These are phyloP conservation scores for Starmera dryadoides DNA, from an alignment of 805 yeast genomes.

Conservation along the genomic window DNA sequence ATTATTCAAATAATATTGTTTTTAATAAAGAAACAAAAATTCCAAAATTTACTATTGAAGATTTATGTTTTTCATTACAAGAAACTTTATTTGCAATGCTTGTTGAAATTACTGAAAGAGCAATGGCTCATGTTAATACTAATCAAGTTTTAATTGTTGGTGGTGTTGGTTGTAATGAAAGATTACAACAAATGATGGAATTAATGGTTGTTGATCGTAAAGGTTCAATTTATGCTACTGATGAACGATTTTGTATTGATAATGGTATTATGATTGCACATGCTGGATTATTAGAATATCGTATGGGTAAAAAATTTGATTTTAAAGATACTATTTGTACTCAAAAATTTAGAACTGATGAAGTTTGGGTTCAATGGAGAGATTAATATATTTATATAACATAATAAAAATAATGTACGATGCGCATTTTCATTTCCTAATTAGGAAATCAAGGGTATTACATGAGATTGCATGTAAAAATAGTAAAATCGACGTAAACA, in stretches of 20 bases:
- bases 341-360: conserved; percentile 92
- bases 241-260: conserved; percentile 94
- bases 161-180: conserved; percentile 93
- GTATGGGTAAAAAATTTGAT: conserved; percentile 64
- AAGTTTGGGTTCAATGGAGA: conserved; percentile 86
- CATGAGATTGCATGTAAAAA: background rate
- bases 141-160: conserved; percentile 92
- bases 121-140: conserved; percentile 94
- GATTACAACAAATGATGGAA: conserved; percentile 96
- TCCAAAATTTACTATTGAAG: conserved; percentile 65
- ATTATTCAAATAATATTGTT: conserved; percentile 25
- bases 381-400: conserved; percentile 27
- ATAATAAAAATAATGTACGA: background rate
- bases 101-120: conserved; percentile 95
- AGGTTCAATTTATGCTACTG: conserved; percentile 91
- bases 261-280: conserved; percentile 99
- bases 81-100: conserved; percentile 93
- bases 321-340: conserved; percentile 77
- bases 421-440: background rate
- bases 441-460: background rate
- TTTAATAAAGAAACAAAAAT: conserved; percentile 31
- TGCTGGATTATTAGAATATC: conserved; percentile 81
- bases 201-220: conserved; percentile 83
- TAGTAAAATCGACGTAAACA: too few relatives aligned
- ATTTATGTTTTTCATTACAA: conserved; percentile 87